A percentile compares a stretch with the other conserved stretches of the same genome.
Conservation (phyloP, 495 filamentous ascomycete species). For the Penicillium coprophilum region DNA sequence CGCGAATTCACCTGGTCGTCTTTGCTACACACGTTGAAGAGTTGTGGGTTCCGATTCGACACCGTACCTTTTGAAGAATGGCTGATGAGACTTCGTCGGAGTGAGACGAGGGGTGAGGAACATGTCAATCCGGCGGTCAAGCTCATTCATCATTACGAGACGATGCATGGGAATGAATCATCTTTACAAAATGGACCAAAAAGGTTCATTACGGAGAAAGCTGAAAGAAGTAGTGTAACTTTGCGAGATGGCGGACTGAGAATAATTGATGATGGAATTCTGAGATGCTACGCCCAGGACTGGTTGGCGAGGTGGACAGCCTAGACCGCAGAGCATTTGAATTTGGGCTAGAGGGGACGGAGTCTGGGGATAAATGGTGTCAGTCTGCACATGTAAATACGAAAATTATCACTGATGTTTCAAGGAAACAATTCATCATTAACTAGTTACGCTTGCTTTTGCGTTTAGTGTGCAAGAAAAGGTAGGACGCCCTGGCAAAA, state of each 20-base stretch:
- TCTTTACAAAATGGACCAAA: slow-evolving; percentile 1
- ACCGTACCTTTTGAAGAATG: slow-evolving; percentile 47
- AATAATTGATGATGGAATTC: slow-evolving; percentile 39
- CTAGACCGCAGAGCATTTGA: background rate
- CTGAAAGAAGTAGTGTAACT: slow-evolving; percentile 38
- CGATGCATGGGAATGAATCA: slow-evolving; percentile 25
- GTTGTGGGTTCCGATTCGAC: slow-evolving; percentile 48
- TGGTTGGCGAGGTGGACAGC: slow-evolving; percentile 37
- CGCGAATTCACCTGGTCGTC: slow-evolving; percentile 52
- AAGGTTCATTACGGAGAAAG: slow-evolving; percentile 35
- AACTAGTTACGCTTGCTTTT: slow-evolving; percentile 8
- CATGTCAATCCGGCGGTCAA: slow-evolving; percentile 59
- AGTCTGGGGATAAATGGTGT: background rate
- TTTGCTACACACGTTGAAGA: slow-evolving; percentile 46
- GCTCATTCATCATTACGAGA: slow-evolving; percentile 55
- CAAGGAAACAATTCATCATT: background rate
- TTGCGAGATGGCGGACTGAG: slow-evolving; percentile 35
- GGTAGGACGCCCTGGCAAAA: background rate
- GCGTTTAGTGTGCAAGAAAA: background rate
- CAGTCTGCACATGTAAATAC: background rate
- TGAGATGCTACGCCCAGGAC: slow-evolving; percentile 36
- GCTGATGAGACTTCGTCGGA: slow-evolving; percentile 45
- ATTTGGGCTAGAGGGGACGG: background rate
- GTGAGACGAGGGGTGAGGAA: slow-evolving; percentile 46
- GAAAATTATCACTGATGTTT: background rate